Evolutionary conservation across 1,284 basidiomycete genomes (phyloP).

Genomic region (Schizopora paradoxa): DNA sequence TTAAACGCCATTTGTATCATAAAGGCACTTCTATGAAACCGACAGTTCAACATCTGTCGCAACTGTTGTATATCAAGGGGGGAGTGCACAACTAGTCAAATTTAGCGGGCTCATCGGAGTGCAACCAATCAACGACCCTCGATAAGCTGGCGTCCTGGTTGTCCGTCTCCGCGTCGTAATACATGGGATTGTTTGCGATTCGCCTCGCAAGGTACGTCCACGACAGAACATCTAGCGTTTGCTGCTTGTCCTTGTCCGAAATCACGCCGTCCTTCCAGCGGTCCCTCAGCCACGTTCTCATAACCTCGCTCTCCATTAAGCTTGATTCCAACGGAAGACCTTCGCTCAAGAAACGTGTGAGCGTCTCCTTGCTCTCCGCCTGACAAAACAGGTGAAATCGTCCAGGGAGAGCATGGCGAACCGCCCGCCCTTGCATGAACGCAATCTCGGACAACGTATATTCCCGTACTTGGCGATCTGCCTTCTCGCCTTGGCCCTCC

Average conservation of each 20-base stretch:
- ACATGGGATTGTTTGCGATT: constrained; percentile 77
- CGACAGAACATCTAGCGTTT: constrained; percentile 70
- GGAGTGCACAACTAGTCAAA: too few species aligned
- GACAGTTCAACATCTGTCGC: too few species aligned
- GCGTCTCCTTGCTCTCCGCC: constrained; percentile 72
- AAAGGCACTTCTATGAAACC: too few species aligned
- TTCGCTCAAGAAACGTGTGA: constrained; percentile 76
- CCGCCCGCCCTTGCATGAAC: constrained; percentile 87
- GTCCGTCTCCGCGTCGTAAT: constrained; percentile 60
- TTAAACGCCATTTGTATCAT: background rate
- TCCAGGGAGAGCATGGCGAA: constrained; percentile 56
- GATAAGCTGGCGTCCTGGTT: constrained; percentile 55
- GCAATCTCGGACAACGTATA: constrained; percentile 81
- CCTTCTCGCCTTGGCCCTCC: constrained; percentile 32
- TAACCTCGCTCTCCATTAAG: constrained; percentile 49
- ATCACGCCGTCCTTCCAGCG: constrained; percentile 37
- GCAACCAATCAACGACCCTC: constrained; percentile 61
- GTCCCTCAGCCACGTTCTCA: constrained; percentile 50
- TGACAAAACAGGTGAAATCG: constrained; percentile 86
- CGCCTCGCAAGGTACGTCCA: constrained; percentile 80
- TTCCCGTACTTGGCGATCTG: constrained; percentile 70
- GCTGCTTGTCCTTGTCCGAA: constrained; percentile 47
- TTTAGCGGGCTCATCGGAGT: constrained; percentile 23
- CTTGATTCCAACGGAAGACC: constrained; percentile 88
- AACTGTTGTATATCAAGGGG: too few species aligned